Evolutionary conservation across 2,329 filamentous ascomycete genomes (phyloP), one percentile per base, ranked within the genome.

Genomic region (Aspergillus floridensis): DNA sequence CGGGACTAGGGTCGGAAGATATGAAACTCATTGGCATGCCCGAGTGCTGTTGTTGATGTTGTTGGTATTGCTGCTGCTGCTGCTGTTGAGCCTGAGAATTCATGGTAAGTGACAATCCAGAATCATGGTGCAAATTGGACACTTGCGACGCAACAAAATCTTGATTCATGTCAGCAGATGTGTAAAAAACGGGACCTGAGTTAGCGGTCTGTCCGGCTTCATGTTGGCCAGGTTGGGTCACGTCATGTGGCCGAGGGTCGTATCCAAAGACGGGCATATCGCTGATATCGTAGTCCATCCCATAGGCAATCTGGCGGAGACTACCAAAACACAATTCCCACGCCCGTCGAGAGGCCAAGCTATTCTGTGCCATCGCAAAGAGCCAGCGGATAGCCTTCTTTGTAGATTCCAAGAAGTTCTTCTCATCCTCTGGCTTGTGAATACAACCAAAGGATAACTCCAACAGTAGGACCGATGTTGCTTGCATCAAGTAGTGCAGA

Each of bases 331-430:
- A 79, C n/a, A 78, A 65, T 50, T 73, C 67, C 77, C 77, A 80
- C 11, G 77, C 76, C 49, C 77, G 75, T 54, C 70, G 65, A 5
- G 78, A 77, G 8, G 76, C 74, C 26, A 74, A 62, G 56, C 74
- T 75, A 22, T 71, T 70, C 50, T 75, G 67, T 3, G 76, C 72
- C 69, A 80, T 75, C 31, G 72, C 67, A 55, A 74, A 73, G 12
- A 80, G 72, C 78, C 78, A 80, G 32, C 73, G 70, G 21, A 77
- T 69, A 8, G 71, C 74, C 59, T 80, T 80, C 59, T 80, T 80
- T 11, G 74, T 62, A 1, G 72, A 61, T 1, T 61, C 50, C 5
- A 80, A 59, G n/a, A 77, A 74, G 8, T 66, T 65, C 5, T 65
- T 65, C 50, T 78, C 77, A 29, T 75, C 70, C 12, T 75, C 69